Percentiles rank a stretch among this genome's conserved stretches.
Conservation (phyloP, 768 basidiomycete species). For the Daedaleopsis nitida region DNA sequence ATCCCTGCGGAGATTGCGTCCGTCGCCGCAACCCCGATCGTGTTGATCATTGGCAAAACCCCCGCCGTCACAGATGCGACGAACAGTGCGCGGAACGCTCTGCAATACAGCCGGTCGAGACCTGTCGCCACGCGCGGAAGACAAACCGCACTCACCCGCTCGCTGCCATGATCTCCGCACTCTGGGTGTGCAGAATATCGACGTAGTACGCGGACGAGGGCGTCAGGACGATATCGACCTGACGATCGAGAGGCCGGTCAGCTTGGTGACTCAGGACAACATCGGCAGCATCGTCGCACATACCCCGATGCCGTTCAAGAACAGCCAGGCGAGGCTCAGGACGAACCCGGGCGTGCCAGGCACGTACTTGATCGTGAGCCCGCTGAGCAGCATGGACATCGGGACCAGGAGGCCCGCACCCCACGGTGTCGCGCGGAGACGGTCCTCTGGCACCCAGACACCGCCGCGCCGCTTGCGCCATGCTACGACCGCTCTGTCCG, state of each 20-base stretch:
- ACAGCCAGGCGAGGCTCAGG: slow-evolving; percentile 56
- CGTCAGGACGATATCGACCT: slow-evolving; percentile 61
- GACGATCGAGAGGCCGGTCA: slow-evolving; percentile 16
- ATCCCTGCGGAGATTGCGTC: slow-evolving; percentile 49
- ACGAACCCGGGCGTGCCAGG: slow-evolving; percentile 50
- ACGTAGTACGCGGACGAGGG: slow-evolving; percentile 59
- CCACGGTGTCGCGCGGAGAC: slow-evolving; percentile 53
- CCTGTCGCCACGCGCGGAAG: no score
- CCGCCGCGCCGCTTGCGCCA: slow-evolving; percentile 55
- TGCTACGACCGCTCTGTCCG: slow-evolving; percentile 52
- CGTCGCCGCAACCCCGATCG: slow-evolving; percentile 51
- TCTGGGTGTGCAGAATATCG: slow-evolving; percentile 61
- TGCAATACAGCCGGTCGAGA: slow-evolving; percentile 20
- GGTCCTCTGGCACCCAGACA: slow-evolving; percentile 68
- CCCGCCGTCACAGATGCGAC: slow-evolving; percentile 44
- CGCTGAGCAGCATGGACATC: slow-evolving; percentile 48
- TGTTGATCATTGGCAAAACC: slow-evolving; percentile 56
- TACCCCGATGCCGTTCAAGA: slow-evolving; percentile 67
- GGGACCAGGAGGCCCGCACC: slow-evolving; percentile 55
- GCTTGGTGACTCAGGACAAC: no score
- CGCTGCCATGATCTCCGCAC: slow-evolving; percentile 64
- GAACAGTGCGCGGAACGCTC: slow-evolving; percentile 49
- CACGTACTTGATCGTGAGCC: slow-evolving; percentile 53
- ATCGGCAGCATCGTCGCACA: background rate
- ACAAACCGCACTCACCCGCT: slow-evolving; percentile 40